Base-by-base conservation (phyloP, 2,329 filamentous ascomycete genomes). In the Gnomoniopsis smithogilvyi region DNA sequence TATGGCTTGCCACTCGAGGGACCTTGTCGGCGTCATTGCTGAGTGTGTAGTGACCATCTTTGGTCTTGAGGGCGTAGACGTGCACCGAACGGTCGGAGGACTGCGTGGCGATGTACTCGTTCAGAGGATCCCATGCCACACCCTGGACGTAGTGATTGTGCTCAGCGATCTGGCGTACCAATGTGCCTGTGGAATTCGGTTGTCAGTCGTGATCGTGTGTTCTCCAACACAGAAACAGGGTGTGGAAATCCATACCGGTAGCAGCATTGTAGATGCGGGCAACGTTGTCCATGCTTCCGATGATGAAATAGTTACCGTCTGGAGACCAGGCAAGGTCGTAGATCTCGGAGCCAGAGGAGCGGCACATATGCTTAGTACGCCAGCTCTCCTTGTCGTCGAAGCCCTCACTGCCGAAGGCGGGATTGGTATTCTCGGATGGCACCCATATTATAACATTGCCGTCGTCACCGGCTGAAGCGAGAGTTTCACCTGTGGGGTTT, bases 261-360 rank as follows among this genome's bases (percentile, higher is more conserved):
- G 90, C 89, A 58, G 93, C 91, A 74, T 96, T 97, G 80, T 97
- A 98, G 67, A 99, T 98, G 61, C 94, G 86, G 60, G 95, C 93
- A 71, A 98, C 89, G 72, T 99, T 99, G 77, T 99, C 95, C 93
- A 99, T 98, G 76, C 95, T 98, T 43, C 95, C 95, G 24, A 96
- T 97, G 67, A 99, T 97, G 78, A 99, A 96, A 77, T 96, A 95
- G 43, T 88, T 80, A 43, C 91, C 92, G 73, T 99, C 95, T n/a
- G 96, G 96, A 51, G 95, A 98, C 96, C 95, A 99, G 53, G 95
- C 95, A 59, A 99, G 79, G 74, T 99, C 95, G 76, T 99, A 99
- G 66, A 99, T 98, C 73, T 99, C 95, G 12, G 93, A 92, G 38
- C 93, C 94, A 63, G 90, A 91, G 49, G 93, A 96, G 63, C 95